Base-by-base conservation (phyloP, 2,329 filamentous ascomycete genomes). In the Sordariomycetes sp. region DNA sequence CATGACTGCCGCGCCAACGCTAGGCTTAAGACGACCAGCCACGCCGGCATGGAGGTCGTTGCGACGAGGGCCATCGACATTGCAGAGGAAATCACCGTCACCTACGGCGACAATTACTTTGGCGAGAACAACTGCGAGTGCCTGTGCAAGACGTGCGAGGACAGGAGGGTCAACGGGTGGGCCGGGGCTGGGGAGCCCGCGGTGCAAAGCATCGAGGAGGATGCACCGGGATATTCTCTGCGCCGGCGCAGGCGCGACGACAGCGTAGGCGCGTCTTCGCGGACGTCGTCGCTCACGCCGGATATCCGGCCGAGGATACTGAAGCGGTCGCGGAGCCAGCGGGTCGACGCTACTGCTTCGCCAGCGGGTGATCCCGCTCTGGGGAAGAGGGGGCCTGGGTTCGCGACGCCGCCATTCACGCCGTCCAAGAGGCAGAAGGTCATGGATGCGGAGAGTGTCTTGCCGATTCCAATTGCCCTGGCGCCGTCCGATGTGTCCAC, bases 1-100 rank as follows among this genome's bases (percentile, higher is more conserved):
- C 94, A 99, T 71, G 94, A 99, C 69, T 99, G 94, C 72, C 81
- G 87, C 63, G 90, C 94, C 35, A 99, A 97, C 73, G 91, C 91
- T 10, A 82, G 85, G 66, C 79, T 99, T 52, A 86, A 89, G 63
- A 96, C 90, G 39, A 87, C 84, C 39, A 89, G 90, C 52, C 82
- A 86, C 58, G 85, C 91, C 59, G 90, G 90, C 39, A 96, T 99
- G 74, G 88, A 95, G 66, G 91, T 99, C 58, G 82, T 95, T 54
- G 90, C 94, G 2, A 82, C 84, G 36, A 83, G 85, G 62, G 80
- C 91, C 59, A 97, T 99, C 60, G 81, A 86, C 12, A 76, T 87
- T 1, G 94, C 91, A 3, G 91, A 99, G 60, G 94, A 99, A 69
- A 95, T 99, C 59, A 99, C 94, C 0, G 94, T 99, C 0, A 92